Evolutionary conservation across 148 eudicot species (phyloP), one percentile per base, ranked within the genome.

Genomic region (Beta vulgaris): DNA sequence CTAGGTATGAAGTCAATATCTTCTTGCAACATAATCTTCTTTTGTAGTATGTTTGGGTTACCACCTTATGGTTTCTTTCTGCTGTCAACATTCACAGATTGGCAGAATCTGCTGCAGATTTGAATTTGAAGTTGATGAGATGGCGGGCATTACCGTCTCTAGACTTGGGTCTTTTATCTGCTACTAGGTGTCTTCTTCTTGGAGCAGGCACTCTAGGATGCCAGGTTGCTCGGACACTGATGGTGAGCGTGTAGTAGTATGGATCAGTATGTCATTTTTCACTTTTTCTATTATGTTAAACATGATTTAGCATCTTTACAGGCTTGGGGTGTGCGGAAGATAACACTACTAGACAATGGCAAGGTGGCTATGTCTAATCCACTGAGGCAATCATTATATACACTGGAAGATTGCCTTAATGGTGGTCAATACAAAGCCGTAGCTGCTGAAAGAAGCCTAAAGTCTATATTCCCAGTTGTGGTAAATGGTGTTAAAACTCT

Each of bases 141-240:
- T 94, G 98, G 98, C 88, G 97, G 57, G 93, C 95, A 68, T 82
- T 94, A 70, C 97, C 98, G 71, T 91, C 98, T 60, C 59, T 94
- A 74, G 71, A 91, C 78, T 87, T 94, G 53, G 78, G 77, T 59
- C 73, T 85, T 34, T 81, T 94, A 72, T 86, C 97, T 72, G 55
- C 84, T 39, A 84, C 88, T 34, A 90, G 84, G 84, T 91, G 98
- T 82, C 98, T 94, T 73, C 96, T 94, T 69, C 77, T 94, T 55
- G 98, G 98, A 68, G 98, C 97, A 23, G 96, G 97, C 77, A 91
- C 98, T 57, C 92, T 94, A 79, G 97, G 98, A 77, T 94, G 98
- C 83, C 96, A 94, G 82, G 98, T 94, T 80, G 97, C 98, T 80
- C 96, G 96, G 46, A 88, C 87, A 85, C 91, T 94, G 68, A 88